Conservation (phyloP, 208 protist species). For the Leishmania amazonensis region DNA sequence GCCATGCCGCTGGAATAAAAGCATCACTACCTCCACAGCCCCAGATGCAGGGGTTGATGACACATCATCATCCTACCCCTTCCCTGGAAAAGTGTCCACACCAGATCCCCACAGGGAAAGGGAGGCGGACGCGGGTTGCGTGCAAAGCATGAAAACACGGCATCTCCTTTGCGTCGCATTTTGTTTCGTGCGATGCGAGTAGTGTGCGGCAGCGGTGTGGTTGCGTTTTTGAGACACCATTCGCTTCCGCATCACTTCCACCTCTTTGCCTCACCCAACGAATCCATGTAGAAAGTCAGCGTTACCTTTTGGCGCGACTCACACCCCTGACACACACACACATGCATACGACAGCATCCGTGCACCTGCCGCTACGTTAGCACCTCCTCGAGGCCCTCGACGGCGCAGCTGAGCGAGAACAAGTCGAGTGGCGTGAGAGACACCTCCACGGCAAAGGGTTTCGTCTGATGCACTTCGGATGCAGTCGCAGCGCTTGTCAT, state of each 20-base stretch:
- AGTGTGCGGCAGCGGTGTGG: not conserved
- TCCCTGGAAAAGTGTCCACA: not conserved
- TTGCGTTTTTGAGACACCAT: not conserved
- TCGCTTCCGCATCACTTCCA: not conserved
- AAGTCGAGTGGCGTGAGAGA: conserved; percentile 20
- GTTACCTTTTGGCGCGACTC: not conserved
- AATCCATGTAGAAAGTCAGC: not conserved
- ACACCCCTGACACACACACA: not conserved
- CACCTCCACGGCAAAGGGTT: not conserved
- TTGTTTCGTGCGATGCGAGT: not conserved
- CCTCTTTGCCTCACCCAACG: not conserved
- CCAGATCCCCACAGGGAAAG: not conserved
- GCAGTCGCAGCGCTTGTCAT: not conserved
- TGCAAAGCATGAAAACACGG: not conserved
- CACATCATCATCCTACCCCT: not conserved
- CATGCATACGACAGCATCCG: not conserved
- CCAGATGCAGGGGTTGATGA: not conserved
- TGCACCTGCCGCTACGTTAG: not conserved
- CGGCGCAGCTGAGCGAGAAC: conserved; percentile 23
- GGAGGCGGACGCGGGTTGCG: not conserved
- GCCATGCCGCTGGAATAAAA: not conserved
- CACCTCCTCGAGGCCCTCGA: conserved; percentile 13
- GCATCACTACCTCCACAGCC: not conserved
- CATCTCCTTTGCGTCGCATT: not conserved
- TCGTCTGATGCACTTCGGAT: not conserved